These are phyloP conservation scores for Penicillium griseofulvum DNA, from an alignment of 2,329 filamentous ascomycete genomes.

Conservation along the genomic window DNA sequence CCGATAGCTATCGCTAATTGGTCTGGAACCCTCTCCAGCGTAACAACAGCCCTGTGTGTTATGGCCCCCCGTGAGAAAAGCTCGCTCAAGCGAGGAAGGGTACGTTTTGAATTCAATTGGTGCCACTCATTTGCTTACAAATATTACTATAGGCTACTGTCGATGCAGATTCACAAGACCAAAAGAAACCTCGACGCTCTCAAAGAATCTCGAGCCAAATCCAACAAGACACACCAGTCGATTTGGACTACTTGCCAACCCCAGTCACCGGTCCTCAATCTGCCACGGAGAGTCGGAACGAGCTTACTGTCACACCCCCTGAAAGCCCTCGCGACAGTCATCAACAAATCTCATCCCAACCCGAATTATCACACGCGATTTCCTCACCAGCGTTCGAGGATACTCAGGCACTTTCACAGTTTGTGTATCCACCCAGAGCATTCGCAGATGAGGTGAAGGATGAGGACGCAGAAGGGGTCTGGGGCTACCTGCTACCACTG, in stretches of 20 bases:
- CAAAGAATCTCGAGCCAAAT: constrained; percentile 65
- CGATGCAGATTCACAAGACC: constrained; percentile 52
- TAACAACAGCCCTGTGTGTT: constrained; percentile 6
- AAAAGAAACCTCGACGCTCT: constrained; percentile 80
- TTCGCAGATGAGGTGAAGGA: constrained; percentile 81
- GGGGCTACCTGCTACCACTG: constrained; percentile 89
- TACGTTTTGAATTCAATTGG: constrained; percentile 46
- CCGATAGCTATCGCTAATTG: constrained; percentile 14
- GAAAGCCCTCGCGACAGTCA: constrained; percentile 56
- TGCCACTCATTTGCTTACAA: constrained; percentile 23
- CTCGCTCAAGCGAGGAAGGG: constrained; percentile 78
- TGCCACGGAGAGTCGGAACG: constrained; percentile 62
- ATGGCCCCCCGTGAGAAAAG: constrained; percentile 66
- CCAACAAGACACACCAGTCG: constrained; percentile 58
- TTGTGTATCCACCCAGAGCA: constrained; percentile 67
- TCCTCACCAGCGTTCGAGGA: constrained; percentile 62
- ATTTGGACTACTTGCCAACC: constrained; percentile 72
- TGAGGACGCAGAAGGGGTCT: constrained; percentile 80
- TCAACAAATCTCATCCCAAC: constrained; percentile 44
- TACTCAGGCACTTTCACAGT: constrained; percentile 79
- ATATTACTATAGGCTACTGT: constrained; percentile 58
- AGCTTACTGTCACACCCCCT: constrained; percentile 69
- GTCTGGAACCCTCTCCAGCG: constrained; percentile 12
- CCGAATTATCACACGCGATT: constrained; percentile 39
- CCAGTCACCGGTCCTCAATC: constrained; percentile 71